Evolutionary conservation across 345 rosid genomes (phyloP).

Genomic region (Euphorbia peplus): DNA sequence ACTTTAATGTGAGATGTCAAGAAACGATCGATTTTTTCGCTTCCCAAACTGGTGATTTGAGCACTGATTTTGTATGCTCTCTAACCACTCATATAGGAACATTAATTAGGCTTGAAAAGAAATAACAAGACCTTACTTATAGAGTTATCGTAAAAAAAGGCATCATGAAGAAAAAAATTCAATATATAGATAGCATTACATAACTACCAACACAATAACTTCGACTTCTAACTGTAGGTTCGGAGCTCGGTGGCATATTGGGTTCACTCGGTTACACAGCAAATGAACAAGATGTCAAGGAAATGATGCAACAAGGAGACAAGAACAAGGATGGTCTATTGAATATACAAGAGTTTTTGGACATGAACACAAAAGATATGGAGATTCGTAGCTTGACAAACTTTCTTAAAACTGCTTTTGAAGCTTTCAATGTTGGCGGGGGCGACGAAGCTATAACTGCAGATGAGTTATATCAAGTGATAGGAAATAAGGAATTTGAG

Average conservation of each 20-base stretch:
- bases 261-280: conserved; percentile 50
- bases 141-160: too few species aligned
- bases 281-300: conserved; percentile 43
- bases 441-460: conserved; percentile 36
- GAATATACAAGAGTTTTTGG: conserved; percentile 54
- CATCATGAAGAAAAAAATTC: too few species aligned
- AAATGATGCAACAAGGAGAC: conserved; percentile 56
- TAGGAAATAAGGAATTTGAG: conserved; percentile 22
- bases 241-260: conserved; percentile 57
- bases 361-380: conserved; percentile 54
- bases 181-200: too few species aligned
- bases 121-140: too few species aligned
- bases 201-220: too few species aligned
- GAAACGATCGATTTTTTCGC: too few species aligned
- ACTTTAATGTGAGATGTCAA: too few species aligned
- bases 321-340: conserved; percentile 46
- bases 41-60: too few species aligned
- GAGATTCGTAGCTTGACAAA: conserved; percentile 38
- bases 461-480: conserved; percentile 34
- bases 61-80: too few species aligned
- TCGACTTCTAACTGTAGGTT: too few species aligned
- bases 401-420: conserved; percentile 29
- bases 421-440: conserved; percentile 26
- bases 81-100: too few species aligned
- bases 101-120: too few species aligned